Base-by-base conservation (phyloP, 371 early-diverging fungal species). In the Batkoa obscura region DNA sequence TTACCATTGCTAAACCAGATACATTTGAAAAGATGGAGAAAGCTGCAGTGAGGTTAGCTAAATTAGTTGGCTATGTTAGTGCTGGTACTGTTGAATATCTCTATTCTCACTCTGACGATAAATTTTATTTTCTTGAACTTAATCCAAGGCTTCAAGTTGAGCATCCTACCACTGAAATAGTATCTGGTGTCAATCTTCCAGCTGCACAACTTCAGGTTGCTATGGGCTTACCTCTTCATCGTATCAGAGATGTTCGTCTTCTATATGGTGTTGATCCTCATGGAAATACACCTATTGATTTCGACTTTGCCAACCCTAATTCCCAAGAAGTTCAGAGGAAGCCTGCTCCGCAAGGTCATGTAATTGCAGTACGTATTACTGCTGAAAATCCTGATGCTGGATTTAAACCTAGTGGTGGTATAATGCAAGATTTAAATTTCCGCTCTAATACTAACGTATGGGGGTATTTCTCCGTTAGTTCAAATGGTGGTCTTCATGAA, bases 101-200 rank as follows among this genome's bases (percentile, higher is more conserved):
- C 35, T 96, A 90, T 72, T 83, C 84, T 56, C 83, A 86, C 43
- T 77, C 76, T 0, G 81, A 82, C 41, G 82, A 87, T 59, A 70
- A 85, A 58, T 94, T 86, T 74, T 97, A 86, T 73, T 98, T 99
- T 70, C 71, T 99, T 57, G 99, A 99, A 72, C 73, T 97, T 52
- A 99, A 99, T 73, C 93, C 98, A 36, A 77, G 99, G 59, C 70
- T 98, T 60, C 99, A 99, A 71, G 99, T 99, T 32, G 99, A 99
- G 76, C 99, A 99, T 75, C 96, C 98, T 49, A 93, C 92, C 31
- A 96, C 98, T 13, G 99, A 99, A 69, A 91, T 97, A 83, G 90
- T 95, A 35, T 90, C 94, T 37, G 95, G 94, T 46, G 93, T 94
- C 65, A 94, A 98, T 65, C 70, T 99, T 53, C 96, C 96, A 4